Evolutionary conservation across 2,329 filamentous ascomycete species (phyloP).

Genomic region (Paramyrothecium sp.): DNA sequence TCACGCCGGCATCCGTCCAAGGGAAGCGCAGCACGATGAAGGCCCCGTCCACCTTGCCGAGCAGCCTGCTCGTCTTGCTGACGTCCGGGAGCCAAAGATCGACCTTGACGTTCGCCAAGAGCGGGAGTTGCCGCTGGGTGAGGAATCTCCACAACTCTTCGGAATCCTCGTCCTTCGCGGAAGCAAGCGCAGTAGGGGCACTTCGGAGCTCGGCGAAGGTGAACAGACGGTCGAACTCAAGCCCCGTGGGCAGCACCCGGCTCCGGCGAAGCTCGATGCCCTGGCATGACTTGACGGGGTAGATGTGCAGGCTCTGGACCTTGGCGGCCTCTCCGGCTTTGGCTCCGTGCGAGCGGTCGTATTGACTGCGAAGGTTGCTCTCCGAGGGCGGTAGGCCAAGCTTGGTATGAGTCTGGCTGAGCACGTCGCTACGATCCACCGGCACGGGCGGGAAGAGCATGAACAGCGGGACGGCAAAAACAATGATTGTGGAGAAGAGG

Average conservation of each 20-base stretch:
- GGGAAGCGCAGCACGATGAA: conserved; percentile 69
- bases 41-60: conserved; percentile 50
- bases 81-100: conserved; percentile 70
- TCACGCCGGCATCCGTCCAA: conserved; percentile 49
- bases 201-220: conserved; percentile 65
- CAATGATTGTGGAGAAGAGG: conserved; percentile 41
- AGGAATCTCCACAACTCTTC: conserved; percentile 65
- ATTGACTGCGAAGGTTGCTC: conserved; percentile 33
- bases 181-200: neutral
- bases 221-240: conserved; percentile 81
- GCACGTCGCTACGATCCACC: conserved; percentile 50
- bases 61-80: conserved; percentile 48
- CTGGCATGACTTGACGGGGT: conserved; percentile 80
- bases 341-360: conserved; percentile 15
- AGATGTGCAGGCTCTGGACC: conserved; percentile 69
- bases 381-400: conserved; percentile 38
- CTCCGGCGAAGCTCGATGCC: conserved; percentile 70
- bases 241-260: conserved; percentile 64
- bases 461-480: conserved; percentile 53
- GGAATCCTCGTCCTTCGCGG: conserved; percentile 32
- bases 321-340: conserved; percentile 16
- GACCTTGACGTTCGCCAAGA: conserved; percentile 67
- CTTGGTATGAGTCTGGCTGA: conserved; percentile 52
- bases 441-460: conserved; percentile 54
- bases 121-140: conserved; percentile 67